These are phyloP conservation scores for Hemisphaericaspora xylanilytica DNA, from an alignment of 1,139 yeast species.

Conservation along the genomic window DNA sequence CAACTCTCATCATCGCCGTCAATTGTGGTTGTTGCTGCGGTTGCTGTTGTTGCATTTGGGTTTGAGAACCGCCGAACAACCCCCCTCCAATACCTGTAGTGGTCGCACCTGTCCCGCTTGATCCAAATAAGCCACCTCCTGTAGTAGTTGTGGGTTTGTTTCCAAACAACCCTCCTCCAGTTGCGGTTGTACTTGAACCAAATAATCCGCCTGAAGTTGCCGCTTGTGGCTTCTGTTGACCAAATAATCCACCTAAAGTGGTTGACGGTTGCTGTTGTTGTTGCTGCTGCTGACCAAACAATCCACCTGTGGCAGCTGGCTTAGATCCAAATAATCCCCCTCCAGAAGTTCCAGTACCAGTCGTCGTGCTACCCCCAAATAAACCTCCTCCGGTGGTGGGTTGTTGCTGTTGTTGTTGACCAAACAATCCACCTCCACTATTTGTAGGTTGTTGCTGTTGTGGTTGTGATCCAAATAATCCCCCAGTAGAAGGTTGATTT, in stretches of 20 bases:
- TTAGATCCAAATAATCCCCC: too few species aligned
- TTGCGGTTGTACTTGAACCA: constrained; percentile 19
- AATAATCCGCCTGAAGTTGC: constrained; percentile 25
- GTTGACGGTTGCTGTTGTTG: too few species aligned
- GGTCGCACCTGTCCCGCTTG: constrained; percentile 7
- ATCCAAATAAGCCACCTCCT: constrained; percentile 31
- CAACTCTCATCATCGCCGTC: constrained; percentile 83
- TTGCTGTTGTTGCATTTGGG: constrained; percentile 6
- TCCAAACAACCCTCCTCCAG: constrained; percentile 23
- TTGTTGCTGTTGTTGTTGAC: too few species aligned
- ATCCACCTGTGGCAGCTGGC: too few species aligned
- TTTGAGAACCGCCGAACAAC: constrained; percentile 19
- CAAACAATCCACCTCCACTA: too few species aligned
- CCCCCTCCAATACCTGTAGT: constrained; percentile 14
- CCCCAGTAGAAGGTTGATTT: too few species aligned
- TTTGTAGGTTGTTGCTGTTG: too few species aligned
- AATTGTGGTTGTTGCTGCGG: constrained; percentile 36
- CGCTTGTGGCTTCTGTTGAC: constrained; percentile 13
- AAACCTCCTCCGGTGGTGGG: too few species aligned
- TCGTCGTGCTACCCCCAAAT: too few species aligned
- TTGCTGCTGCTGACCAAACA: too few species aligned
- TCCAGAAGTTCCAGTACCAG: too few species aligned
- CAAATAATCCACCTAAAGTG: constrained; percentile 28
- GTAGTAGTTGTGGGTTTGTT: constrained; percentile 10
- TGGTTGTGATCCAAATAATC: too few species aligned